Percentiles rank a stretch among this genome's conserved stretches.
Evolutionary conservation across 495 filamentous ascomycete genomes (phyloP).

Genomic region (Hypoxylon fuscum): DNA sequence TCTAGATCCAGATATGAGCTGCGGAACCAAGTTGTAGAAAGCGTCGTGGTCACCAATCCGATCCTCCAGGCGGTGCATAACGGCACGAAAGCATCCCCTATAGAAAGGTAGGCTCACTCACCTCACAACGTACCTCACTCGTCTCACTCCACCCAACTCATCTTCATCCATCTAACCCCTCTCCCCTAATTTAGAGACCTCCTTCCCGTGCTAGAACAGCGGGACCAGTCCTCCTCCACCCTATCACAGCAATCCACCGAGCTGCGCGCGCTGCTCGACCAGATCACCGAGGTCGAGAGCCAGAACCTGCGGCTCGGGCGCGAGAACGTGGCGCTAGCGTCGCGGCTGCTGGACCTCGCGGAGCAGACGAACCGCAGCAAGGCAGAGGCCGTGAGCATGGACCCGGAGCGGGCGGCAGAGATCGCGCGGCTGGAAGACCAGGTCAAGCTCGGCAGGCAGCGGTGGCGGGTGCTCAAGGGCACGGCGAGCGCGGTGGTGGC

Average conservation of each 20-base stretch:
- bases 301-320: conserved; percentile 62
- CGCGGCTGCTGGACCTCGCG: conserved; percentile 67
- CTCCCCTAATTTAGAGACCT: conserved; percentile 62
- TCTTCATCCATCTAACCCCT: conserved; percentile 18
- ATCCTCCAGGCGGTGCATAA: conserved; percentile 79
- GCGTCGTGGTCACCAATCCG: conserved; percentile 73
- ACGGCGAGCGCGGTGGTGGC: conserved; percentile 77
- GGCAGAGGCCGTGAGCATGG: conserved; percentile 57
- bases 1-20: conserved; percentile 73
- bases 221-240: conserved; percentile 69
- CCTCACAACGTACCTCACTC: conserved; percentile 1
- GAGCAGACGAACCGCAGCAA: conserved; percentile 61
- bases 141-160: too few species aligned
- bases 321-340: conserved; percentile 69
- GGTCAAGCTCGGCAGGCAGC: conserved; percentile 63
- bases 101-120: conserved; percentile 70
- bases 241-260: conserved; percentile 65
- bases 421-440: conserved; percentile 65
- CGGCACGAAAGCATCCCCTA: conserved; percentile 67
- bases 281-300: conserved; percentile 63
- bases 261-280: conserved; percentile 56
- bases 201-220: conserved; percentile 68
- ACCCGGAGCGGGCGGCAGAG: conserved; percentile 60
- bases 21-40: conserved; percentile 71
- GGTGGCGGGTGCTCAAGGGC: conserved; percentile 78